Evolutionary conservation across 2,329 filamentous ascomycete species (phyloP), one percentile per base, ranked within the genome.

Genomic region (Paramyrothecium sp.): DNA sequence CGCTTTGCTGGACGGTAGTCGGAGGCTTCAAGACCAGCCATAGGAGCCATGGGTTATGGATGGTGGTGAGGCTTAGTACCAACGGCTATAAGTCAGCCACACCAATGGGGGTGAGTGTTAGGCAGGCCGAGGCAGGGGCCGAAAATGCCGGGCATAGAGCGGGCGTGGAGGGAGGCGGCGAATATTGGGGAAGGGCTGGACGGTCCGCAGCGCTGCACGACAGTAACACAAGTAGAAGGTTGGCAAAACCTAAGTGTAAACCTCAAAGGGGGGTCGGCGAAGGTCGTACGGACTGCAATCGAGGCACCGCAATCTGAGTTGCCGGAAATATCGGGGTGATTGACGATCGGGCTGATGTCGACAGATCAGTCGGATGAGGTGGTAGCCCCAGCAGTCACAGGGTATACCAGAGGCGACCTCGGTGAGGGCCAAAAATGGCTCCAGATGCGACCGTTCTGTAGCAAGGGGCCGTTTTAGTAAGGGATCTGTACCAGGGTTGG

Each of bases 1-100:
- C 67, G 67, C 67, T 69, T 69, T 38, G 33, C 33, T 51, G 58
- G 56, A 50, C 67, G 67, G 56, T 64, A 67, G 53, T 59, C 61
- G 55, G 65, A 63, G 51, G 60, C 67, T 56, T 63, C 57, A n/a
- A 60, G 62, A 56, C 60, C 60, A 44, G 63, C 67, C 67, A 69
- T 69, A 54, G 56, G 58, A 60, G 59, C 59, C 56, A 38, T 16
- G 33, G 33, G 33, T n/a, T n/a, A n/a, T n/a, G n/a, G n/a, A n/a
- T n/a, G n/a, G n/a, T n/a, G n/a, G n/a, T n/a, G n/a, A n/a, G n/a
- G n/a, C n/a, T n/a, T n/a, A n/a, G n/a, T n/a, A n/a, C n/a, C n/a
- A n/a, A n/a, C n/a, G n/a, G n/a, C n/a, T n/a, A 8, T 38, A n/a
- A n/a, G 33, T 16, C 33, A 16, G n/a, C 10, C 33, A 16, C 10